Conservation (phyloP, 169 alveolate species). For the Plasmodium vinckei region DNA sequence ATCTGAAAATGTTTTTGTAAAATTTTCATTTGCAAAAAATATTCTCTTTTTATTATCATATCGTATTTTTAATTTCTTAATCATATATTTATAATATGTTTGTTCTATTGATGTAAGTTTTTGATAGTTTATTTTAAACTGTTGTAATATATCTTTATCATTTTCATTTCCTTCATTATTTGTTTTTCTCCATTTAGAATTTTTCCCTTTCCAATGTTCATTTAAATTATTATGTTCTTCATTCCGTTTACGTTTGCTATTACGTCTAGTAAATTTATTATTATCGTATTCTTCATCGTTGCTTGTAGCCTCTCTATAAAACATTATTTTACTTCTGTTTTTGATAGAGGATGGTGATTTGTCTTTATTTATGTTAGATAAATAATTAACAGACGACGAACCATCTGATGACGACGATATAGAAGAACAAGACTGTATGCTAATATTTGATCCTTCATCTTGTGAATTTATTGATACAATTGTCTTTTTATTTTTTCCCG, state of each 20-base stretch:
- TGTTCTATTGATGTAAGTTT: conserved; percentile 20
- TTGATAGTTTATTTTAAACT: conserved; percentile 39
- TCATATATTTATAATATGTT: conserved; percentile 50
- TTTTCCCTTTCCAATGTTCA: neutral
- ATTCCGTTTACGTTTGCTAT: neutral
- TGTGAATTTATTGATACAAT: neutral
- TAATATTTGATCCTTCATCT: neutral
- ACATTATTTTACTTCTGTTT: neutral
- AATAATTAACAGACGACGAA: neutral
- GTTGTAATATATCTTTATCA: neutral
- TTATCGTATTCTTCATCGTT: neutral
- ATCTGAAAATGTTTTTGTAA: conserved; percentile 26
- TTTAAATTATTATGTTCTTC: neutral
- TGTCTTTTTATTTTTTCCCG: neutral
- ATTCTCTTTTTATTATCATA: conserved; percentile 30
- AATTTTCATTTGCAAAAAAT: conserved; percentile 35
- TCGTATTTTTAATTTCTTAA: conserved; percentile 31
- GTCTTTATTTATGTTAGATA: neutral
- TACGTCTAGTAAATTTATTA: neutral
- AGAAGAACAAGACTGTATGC: neutral
- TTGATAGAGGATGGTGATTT: neutral
- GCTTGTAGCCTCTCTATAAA: neutral
- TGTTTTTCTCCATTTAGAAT: neutral
- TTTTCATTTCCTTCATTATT: conserved; percentile 6
- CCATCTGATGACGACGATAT: neutral